phyloP scores from a whole-genome alignment of 257 asterid genomes.

The Verbascum thapsus region DNA sequence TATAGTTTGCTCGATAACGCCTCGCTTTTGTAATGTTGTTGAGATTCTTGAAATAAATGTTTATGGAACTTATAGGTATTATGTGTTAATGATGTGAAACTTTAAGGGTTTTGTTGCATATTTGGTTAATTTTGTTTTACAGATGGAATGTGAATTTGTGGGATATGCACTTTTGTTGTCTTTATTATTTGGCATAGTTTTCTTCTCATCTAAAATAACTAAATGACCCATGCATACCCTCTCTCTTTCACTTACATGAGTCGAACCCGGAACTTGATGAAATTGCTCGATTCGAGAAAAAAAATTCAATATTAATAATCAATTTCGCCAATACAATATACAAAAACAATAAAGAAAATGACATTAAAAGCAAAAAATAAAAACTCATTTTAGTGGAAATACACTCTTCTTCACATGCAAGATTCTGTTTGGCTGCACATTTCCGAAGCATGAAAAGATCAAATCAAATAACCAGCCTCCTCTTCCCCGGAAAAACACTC shows the following conservation, averaged over 20 bases:
- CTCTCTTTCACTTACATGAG: too few relatives aligned
- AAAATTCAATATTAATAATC: too few relatives aligned
- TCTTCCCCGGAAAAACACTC: slow-evolving; percentile 44
- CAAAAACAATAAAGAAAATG: background rate
- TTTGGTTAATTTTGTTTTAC: background rate
- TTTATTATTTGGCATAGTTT: background rate
- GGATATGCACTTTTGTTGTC: background rate
- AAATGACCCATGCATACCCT: too few relatives aligned
- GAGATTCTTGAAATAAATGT: too few relatives aligned
- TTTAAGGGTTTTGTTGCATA: background rate
- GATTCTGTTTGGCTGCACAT: slow-evolving; percentile 16
- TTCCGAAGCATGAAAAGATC: slow-evolving; percentile 20
- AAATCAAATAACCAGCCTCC: slow-evolving; percentile 38
- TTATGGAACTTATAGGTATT: background rate
- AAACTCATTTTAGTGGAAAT: slow-evolving; percentile 17
- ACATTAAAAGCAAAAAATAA: background rate
- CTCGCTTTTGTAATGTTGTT: background rate
- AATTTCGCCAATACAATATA: too few relatives aligned
- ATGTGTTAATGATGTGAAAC: background rate
- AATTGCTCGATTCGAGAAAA: too few relatives aligned
- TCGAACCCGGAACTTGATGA: too few relatives aligned
- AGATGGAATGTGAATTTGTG: background rate
- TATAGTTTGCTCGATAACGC: slow-evolving; percentile 5
- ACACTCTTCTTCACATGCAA: slow-evolving; percentile 3
- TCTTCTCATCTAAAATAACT: too few relatives aligned